phyloP scores from a whole-genome alignment of 805 yeast species.

The Yamadazyma phyllophila region DNA sequence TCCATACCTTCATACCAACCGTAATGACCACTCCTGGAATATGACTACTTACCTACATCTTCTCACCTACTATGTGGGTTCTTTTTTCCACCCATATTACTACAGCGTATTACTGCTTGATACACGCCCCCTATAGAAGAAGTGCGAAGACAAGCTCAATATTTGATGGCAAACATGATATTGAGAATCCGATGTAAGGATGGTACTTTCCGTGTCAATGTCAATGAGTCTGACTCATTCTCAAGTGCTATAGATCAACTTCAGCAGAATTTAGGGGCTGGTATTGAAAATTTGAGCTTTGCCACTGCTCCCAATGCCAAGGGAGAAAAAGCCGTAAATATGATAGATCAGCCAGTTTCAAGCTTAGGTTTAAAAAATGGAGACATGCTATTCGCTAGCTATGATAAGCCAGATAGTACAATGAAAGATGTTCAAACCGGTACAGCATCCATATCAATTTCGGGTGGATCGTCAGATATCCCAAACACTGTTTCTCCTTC shows the following conservation, averaged over 20 bases:
- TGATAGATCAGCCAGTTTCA: slow-evolving; percentile 34
- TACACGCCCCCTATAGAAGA: too few relatives aligned
- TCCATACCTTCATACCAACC: too few relatives aligned
- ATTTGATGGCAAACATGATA: slow-evolving; percentile 20
- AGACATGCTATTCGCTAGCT: slow-evolving; percentile 51
- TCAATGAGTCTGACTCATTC: slow-evolving; percentile 46
- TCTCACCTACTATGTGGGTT: too few relatives aligned
- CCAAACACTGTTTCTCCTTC: slow-evolving; percentile 5
- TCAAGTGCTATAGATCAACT: slow-evolving; percentile 42
- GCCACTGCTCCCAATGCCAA: slow-evolving; percentile 45
- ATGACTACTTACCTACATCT: too few relatives aligned
- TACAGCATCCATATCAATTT: slow-evolving; percentile 8
- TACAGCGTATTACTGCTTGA: too few relatives aligned
- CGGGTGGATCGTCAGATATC: not conserved
- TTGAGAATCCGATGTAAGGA: slow-evolving; percentile 80
- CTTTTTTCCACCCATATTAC: too few relatives aligned
- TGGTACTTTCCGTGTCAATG: slow-evolving; percentile 72
- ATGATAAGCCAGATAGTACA: slow-evolving; percentile 11
- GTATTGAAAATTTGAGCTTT: slow-evolving; percentile 30
- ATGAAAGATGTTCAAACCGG: slow-evolving; percentile 7
- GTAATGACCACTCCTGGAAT: too few relatives aligned
- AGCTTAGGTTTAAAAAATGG: slow-evolving; percentile 58
- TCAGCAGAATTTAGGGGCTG: slow-evolving; percentile 20
- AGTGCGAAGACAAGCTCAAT: slow-evolving; percentile 1
- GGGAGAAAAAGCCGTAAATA: slow-evolving; percentile 40